Evolutionary conservation across 2,329 filamentous ascomycete species (phyloP), one percentile per base, ranked within the genome.

Genomic region (Hymenoscyphus repandus): DNA sequence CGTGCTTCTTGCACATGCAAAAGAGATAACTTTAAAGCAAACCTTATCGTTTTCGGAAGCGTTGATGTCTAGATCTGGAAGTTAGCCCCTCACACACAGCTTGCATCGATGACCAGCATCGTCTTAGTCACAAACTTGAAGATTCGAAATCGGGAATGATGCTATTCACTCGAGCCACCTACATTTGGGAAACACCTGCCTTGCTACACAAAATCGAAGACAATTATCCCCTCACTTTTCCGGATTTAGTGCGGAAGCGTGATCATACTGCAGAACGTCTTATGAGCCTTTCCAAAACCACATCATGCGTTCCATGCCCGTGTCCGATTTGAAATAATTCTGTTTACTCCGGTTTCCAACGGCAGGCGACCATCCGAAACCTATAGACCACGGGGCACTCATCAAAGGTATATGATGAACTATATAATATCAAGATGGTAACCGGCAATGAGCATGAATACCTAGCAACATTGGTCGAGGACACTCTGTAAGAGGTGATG

Each of bases 361-460:
- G 52, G 52, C 53, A 49, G 33, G 48, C 45, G 43, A 56, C 53
- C 50, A 56, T 58, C 56, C 56, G 56, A 27, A 27, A 27, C 22
- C 22, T 27, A 27, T 27, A 55, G 47, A 48, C 41, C 34, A 38
- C n/a, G 11, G 32, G 41, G 40, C 18, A 36, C 30, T 39, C n/a
- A 20, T 7, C 20, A 22, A 17, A 37, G 31, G 43, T 41, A 52
- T 52, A 51, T 34, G 43, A 47, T 36, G n/a, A 11, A 20, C 30
- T 50, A 27, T 34, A 42, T 33, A 43, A 42, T 40, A 42, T 41
- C 15, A 38, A 51, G 37, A 36, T 18, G 22, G 10, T 34, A 33
- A 32, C 42, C 42, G 37, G 22, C 38, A 42, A 27, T 40, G 15
- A 17, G n/a, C n/a, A 43, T 36, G 38, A 34, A 34, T 6, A 33